These are phyloP conservation scores for Clitopilus passeckerianus DNA, from an alignment of 768 basidiomycete species.

Conservation along the genomic window DNA sequence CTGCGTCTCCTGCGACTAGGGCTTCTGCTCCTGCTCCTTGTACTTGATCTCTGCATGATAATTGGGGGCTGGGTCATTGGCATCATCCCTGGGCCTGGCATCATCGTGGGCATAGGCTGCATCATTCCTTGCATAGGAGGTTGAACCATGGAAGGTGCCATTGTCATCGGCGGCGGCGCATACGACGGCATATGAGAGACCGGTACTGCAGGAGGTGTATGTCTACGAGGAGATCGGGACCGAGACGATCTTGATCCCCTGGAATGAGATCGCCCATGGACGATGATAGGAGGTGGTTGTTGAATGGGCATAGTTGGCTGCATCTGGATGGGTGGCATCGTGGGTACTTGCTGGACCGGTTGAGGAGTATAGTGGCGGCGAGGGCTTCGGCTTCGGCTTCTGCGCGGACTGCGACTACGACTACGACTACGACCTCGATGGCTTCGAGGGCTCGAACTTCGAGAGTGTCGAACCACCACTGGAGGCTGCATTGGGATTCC, in stretches of 20 bases:
- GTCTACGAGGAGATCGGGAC: conserved; percentile 9
- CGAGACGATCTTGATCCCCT: conserved; percentile 4
- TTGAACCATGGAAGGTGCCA: background rate
- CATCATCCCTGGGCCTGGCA: background rate
- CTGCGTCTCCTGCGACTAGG: background rate
- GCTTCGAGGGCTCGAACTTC: conserved; percentile 3
- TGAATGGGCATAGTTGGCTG: conserved; percentile 1
- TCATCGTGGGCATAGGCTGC: background rate
- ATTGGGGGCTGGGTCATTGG: background rate
- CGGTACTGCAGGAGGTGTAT: background rate
- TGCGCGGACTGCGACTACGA: conserved; percentile 1
- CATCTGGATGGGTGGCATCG: background rate
- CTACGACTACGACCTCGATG: conserved; percentile 7
- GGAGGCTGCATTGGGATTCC: conserved; percentile 4
- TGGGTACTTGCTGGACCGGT: conserved; percentile 2
- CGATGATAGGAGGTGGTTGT: background rate
- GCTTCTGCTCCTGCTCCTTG: background rate
- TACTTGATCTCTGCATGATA: background rate
- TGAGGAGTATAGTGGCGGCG: conserved; percentile 9
- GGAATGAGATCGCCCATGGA: background rate
- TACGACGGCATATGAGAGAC: background rate
- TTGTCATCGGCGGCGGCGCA: conserved; percentile 1
- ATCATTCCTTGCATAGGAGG: background rate
- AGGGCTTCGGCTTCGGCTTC: conserved; percentile 11
- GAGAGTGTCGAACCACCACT: conserved; percentile 6